phyloP scores from a whole-genome alignment of 345 rosid genomes.

The Citrus glauca region DNA sequence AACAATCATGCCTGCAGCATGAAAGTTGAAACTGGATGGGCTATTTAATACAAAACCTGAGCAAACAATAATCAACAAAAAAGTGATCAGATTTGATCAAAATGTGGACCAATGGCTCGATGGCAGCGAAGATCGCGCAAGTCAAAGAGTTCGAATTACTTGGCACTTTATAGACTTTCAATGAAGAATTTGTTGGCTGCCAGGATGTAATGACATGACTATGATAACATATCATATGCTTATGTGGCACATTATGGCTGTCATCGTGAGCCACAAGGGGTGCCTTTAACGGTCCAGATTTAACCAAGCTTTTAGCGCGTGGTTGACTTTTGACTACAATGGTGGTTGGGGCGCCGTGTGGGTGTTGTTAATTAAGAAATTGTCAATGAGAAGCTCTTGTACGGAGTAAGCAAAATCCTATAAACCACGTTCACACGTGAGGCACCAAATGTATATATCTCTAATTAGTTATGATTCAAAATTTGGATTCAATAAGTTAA shows the following conservation, averaged over 20 bases:
- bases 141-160: not conserved
- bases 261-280: conserved; percentile 11
- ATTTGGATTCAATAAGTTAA: too few species aligned
- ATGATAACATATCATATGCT: not conserved
- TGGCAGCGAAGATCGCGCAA: conserved; percentile 8
- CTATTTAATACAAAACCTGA: not conserved
- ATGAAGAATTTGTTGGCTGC: not conserved
- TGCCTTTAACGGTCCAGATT: not conserved
- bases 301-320: not conserved
- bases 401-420: not conserved
- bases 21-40: not conserved
- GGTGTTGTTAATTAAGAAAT: not conserved
- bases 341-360: not conserved
- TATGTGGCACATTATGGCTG: not conserved
- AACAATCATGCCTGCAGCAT: not conserved
- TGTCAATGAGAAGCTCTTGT: conserved; percentile 7
- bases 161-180: too few species aligned
- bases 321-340: not conserved
- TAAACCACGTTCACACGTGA: conserved; percentile 12
- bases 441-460: not conserved
- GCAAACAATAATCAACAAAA: not conserved
- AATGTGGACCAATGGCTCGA: conserved; percentile 2
- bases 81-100: not conserved
- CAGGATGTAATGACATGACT: not conserved
- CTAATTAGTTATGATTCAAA: not conserved